Evolutionary conservation across 1,284 basidiomycete genomes (phyloP), one percentile per base, ranked within the genome.

Genomic region (Polyporus tsugae): DNA sequence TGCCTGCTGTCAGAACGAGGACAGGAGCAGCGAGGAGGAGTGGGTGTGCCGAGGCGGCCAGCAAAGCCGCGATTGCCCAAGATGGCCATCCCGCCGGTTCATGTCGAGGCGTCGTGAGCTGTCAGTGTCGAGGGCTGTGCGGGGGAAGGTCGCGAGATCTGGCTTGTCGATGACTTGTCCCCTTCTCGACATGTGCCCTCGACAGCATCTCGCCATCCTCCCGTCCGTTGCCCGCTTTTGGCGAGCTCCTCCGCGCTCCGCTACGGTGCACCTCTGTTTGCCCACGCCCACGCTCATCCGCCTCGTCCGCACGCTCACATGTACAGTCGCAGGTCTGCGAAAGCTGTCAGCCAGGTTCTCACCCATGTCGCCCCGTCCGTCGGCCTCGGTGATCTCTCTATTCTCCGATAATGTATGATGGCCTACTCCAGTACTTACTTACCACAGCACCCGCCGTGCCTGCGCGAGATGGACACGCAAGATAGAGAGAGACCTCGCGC

Each of bases 331-430:
- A 19, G 29, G n/a, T 35, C 29, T 15, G 53, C 53, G 19, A 55
- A 35, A 33, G 53, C 53, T 35, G 33, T 55, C 53, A 55, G 29
- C 53, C 25, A 19, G 17, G 53, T 35, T 33, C 53, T 55, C 33
- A 33, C 57, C n/a, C 36, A n/a, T 49, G 46, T 49, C 46, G 35
- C 36, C 60, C 41, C 42, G 41, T 57, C 35, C 55, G 39, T n/a
- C 42, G 4, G 15, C 22, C 66, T 71, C 70, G 70, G 70, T 67
- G 66, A 72, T 72, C 70, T 72, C 70, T 72, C 65, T 72, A 58
- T 69, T 72, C 70, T 72, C 70, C 70, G 70, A 72, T 59, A 55
- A 55, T 58, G 25, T 41, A 44, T 57, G 61, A 55, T 49, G 11
- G 19, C 57, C 42, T 33, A 22, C 36, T 19, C 38, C 36, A n/a